Percentiles rank a stretch among this genome's conserved stretches.
Conservation (phyloP, 2,329 filamentous ascomycete genomes). For the Coniella vitis region DNA sequence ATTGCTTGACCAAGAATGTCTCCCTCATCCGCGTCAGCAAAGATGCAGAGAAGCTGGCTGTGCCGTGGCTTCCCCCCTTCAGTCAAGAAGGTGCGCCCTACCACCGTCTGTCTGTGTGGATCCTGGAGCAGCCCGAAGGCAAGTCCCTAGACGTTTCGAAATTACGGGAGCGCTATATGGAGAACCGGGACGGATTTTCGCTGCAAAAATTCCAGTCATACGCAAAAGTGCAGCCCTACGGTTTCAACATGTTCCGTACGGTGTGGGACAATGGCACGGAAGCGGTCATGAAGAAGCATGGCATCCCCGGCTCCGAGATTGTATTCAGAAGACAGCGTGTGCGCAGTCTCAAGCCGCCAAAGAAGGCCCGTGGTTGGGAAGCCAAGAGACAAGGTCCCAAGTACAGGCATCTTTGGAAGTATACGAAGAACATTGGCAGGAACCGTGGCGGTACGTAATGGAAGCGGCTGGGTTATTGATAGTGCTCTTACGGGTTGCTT, state of each 20-base stretch:
- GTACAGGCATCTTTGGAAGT: constrained; percentile 60
- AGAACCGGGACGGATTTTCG: constrained; percentile 59
- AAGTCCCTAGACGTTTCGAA: constrained; percentile 50
- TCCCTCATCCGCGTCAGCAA: constrained; percentile 23
- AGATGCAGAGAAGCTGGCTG: constrained; percentile 57
- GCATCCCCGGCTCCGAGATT: constrained; percentile 67
- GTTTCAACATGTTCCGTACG: constrained; percentile 80
- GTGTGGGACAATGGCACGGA: constrained; percentile 84
- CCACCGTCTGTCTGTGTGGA: constrained; percentile 77
- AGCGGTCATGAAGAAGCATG: constrained; percentile 77
- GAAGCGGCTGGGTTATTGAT: neutral
- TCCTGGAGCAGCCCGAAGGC: constrained; percentile 70
- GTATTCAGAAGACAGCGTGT: constrained; percentile 80
- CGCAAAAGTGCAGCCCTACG: constrained; percentile 64
- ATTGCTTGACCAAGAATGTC: constrained; percentile 18
- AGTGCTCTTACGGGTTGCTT: neutral
- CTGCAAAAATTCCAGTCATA: constrained; percentile 68
- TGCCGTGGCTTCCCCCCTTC: constrained; percentile 79
- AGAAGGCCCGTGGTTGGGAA: constrained; percentile 59
- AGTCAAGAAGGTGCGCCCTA: constrained; percentile 87
- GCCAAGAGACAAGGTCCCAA: constrained; percentile 58
- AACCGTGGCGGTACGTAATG: constrained; percentile 12
- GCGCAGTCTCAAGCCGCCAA: constrained; percentile 56
- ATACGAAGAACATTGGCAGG: constrained; percentile 48
- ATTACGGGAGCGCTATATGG: constrained; percentile 45